Evolutionary conservation across 2,329 filamentous ascomycete genomes (phyloP).

Genomic region (Scopulariopsis brevicaulis): DNA sequence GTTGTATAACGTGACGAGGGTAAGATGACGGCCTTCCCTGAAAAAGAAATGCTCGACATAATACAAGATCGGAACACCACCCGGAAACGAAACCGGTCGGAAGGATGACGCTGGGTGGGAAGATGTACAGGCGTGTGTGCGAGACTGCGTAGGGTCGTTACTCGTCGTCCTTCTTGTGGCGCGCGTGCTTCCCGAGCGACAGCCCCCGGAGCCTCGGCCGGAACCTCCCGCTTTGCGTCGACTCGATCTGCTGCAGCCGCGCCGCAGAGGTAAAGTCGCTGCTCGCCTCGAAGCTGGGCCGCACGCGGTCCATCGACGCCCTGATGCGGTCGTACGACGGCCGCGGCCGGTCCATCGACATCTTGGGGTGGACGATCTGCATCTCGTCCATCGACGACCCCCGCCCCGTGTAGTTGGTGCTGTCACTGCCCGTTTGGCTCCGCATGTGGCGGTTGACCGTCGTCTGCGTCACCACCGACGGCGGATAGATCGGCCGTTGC

Average conservation of each 20-base stretch:
- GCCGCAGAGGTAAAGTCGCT: conserved; percentile 88
- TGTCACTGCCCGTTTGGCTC: conserved; percentile 87
- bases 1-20: neutral
- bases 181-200: conserved; percentile 28
- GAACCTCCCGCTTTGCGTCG: conserved; percentile 40
- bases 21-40: neutral
- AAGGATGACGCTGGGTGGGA: neutral
- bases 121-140: neutral
- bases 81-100: neutral
- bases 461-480: conserved; percentile 69
- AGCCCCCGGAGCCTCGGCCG: conserved; percentile 27
- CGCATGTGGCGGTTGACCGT: conserved; percentile 59
- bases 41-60: conserved; percentile 3
- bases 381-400: conserved; percentile 44
- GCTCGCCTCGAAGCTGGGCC: conserved; percentile 76
- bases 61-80: neutral
- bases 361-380: conserved; percentile 21
- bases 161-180: conserved; percentile 7
- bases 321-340: conserved; percentile 84
- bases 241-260: conserved; percentile 74
- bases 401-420: conserved; percentile 74
- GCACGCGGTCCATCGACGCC: conserved; percentile 74
- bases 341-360: conserved; percentile 56
- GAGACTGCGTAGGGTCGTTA: neutral
- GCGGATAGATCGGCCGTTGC: conserved; percentile 83